phyloP scores from a whole-genome alignment of 2,329 filamentous ascomycete genomes.

The Fusarium euwallaceae region DNA sequence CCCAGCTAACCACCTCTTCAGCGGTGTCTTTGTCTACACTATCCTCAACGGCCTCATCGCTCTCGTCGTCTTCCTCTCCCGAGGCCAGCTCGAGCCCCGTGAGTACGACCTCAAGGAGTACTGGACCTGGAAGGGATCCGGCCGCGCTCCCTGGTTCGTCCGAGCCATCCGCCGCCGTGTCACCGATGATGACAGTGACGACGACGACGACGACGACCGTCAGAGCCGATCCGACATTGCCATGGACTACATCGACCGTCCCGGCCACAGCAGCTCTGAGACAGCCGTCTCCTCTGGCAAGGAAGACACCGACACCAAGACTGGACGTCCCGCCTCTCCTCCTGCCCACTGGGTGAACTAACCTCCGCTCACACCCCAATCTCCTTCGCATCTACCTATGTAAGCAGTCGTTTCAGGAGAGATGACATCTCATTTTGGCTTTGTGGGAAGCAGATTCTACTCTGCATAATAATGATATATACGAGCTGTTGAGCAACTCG shows the following conservation, averaged over 20 bases:
- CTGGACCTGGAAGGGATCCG: conserved; percentile 66
- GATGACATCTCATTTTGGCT: conserved; percentile 23
- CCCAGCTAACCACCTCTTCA: conserved; percentile 44
- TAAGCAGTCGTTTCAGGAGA: conserved; percentile 19
- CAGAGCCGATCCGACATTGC: conserved; percentile 20
- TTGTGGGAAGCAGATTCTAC: conserved; percentile 13
- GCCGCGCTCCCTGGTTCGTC: conserved; percentile 63
- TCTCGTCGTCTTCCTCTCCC: conserved; percentile 58
- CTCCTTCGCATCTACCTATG: conserved; percentile 20
- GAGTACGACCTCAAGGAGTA: conserved; percentile 69
- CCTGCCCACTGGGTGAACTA: conserved; percentile 31
- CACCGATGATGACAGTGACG: not conserved
- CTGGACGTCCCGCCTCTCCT: conserved; percentile 36
- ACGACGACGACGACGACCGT: conserved; percentile 23
- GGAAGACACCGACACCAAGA: conserved; percentile 29
- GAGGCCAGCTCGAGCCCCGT: conserved; percentile 60
- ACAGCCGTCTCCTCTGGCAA: conserved; percentile 42
- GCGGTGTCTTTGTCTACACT: conserved; percentile 67
- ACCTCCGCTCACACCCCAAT: not conserved
- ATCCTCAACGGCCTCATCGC: conserved; percentile 63
- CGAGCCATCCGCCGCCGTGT: conserved; percentile 50
- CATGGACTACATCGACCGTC: conserved; percentile 24
- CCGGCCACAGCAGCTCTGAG: conserved; percentile 32
- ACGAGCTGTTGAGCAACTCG: not conserved
- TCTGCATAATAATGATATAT: conserved; percentile 18